Percentiles rank a stretch among this genome's conserved stretches.
These are phyloP conservation scores for Exophiala alcalophila DNA, from an alignment of 2,329 filamentous ascomycete species.

Conservation along the genomic window DNA sequence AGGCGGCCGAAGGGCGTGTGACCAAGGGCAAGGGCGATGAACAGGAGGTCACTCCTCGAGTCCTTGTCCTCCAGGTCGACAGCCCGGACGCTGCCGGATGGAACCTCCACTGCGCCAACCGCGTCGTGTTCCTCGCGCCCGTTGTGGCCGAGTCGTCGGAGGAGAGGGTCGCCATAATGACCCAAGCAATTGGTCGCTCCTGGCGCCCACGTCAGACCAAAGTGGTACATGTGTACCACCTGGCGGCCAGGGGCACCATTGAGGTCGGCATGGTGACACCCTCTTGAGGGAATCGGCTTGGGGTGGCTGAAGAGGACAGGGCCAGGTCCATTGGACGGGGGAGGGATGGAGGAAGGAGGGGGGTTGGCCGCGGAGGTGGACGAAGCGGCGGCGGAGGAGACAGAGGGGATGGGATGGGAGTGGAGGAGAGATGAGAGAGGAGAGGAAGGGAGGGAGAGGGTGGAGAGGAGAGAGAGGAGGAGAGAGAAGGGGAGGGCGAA, in stretches of 20 bases:
- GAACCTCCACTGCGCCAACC: constrained; percentile 64
- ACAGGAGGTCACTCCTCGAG: too few relatives aligned
- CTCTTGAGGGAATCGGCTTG: too few relatives aligned
- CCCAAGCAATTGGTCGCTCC: constrained; percentile 61
- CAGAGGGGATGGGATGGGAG: background rate
- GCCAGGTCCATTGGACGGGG: too few relatives aligned
- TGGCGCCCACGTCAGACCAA: constrained; percentile 58
- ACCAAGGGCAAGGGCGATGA: constrained; percentile 29
- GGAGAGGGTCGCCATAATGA: constrained; percentile 57
- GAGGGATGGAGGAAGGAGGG: constrained; percentile 14
- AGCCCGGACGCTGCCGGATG: constrained; percentile 59
- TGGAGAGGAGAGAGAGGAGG: constrained; percentile 5
- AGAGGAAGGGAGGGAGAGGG: constrained; percentile 10
- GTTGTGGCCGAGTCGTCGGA: constrained; percentile 51
- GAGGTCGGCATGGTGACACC: constrained; percentile 12
- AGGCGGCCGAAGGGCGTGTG: constrained; percentile 33
- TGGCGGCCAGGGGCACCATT: constrained; percentile 28
- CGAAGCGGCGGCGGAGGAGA: constrained; percentile 15
- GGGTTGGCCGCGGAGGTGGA: constrained; percentile 29
- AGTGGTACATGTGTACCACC: constrained; percentile 56
- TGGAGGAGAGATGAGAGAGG: constrained; percentile 7
- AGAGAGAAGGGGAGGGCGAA: too few relatives aligned
- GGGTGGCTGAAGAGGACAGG: too few relatives aligned
- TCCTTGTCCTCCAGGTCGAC: constrained; percentile 57
- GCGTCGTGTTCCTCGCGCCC: constrained; percentile 62